A percentile compares a stretch with the other conserved stretches of the same genome.
Evolutionary conservation across 306 rosid genomes (phyloP).

Genomic region (Prunus campanulata): DNA sequence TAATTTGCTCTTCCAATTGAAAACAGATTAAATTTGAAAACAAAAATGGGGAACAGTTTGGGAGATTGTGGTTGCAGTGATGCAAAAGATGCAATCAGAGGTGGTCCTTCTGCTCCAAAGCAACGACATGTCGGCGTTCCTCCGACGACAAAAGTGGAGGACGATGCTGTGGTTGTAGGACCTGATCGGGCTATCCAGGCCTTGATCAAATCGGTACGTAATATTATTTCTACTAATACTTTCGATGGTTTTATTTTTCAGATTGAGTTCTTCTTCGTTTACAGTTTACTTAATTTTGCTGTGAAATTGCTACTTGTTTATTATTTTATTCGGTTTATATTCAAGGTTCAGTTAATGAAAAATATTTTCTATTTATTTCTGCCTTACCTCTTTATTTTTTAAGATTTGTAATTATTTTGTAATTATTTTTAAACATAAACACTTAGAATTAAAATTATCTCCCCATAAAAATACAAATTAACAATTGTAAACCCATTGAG

Average conservation of each 20-base stretch:
- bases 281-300: not conserved
- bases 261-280: no score
- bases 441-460: no score
- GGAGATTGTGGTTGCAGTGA: conserved; percentile 10
- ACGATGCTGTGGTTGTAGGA: not conserved
- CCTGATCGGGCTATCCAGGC: not conserved
- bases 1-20: no score
- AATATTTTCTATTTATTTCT: no score
- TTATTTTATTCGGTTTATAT: not conserved
- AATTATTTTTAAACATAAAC: no score
- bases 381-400: no score
- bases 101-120: not conserved
- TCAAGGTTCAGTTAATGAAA: not conserved
- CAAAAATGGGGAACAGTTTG: conserved; percentile 2
- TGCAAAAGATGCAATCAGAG: not conserved
- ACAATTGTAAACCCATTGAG: not conserved
- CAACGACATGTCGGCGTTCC: no score
- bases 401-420: no score
- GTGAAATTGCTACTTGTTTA: not conserved
- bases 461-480: no score
- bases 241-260: not conserved
- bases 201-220: not conserved
- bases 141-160: not conserved
- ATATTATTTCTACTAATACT: not conserved
- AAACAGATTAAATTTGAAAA: no score